Evolutionary conservation across 2,329 filamentous ascomycete species (phyloP), one percentile per base, ranked within the genome.

Genomic region (Helotiales sp.): DNA sequence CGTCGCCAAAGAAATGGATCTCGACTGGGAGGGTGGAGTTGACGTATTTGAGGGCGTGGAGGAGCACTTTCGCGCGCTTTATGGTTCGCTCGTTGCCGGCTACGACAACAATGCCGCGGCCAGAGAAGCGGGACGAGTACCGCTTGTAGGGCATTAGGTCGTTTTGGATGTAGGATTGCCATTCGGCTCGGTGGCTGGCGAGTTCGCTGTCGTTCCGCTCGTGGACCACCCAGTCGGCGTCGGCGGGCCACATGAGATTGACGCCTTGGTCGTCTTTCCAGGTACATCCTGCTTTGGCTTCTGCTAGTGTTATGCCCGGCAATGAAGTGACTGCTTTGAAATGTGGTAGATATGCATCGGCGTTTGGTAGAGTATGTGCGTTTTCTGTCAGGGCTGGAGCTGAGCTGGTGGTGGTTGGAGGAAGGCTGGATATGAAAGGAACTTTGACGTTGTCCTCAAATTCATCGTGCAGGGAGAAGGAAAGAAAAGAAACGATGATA

Each of bases 51-150:
- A 66, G 49, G n/a, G 60, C 57, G 26, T 58, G 47, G 30, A 66
- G 34, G 13, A 66, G 60, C 17, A 66, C 58, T 30, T 43, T 61
- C 15, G 58, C 58, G 34, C 64, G 57, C 58, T 66, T 61, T 10
- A 66, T 26, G 22, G 57, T 66, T 24, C 32, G 60, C 30, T 40
- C 64, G 32, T 66, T 62, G 28, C 64, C 64, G 8, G 64, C 64
- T 26, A 66, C 57, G 20, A 66, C 45, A 15, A 45, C 64, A 40
- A 66, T 66, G 28, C 64, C 64, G 50, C 64, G 64, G 15, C 64
- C 64, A 13, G 61, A 30, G 37, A 66, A 66, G 20, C 58, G 34
- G n/a, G 28, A 17, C 13, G 54, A 57, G 37, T 61, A 62, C 7
- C 22, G 28, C n/a, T 54, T 24, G 37, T 62, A 66, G n/a, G 64